Evolutionary conservation across 2,329 filamentous ascomycete genomes (phyloP), one percentile per base, ranked within the genome.

Genomic region (Penicillium sp.): DNA sequence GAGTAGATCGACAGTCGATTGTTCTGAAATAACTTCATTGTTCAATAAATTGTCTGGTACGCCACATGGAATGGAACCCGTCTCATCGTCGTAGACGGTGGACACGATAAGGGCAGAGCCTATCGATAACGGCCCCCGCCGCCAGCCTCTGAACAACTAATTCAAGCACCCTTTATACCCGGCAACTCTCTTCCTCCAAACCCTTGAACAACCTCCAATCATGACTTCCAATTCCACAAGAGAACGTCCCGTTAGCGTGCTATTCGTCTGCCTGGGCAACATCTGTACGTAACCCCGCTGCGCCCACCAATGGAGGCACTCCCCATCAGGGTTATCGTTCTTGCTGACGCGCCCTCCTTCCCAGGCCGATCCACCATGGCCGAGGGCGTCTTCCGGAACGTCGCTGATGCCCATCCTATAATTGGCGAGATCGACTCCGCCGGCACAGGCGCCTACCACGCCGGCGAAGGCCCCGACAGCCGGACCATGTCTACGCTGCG

Each of bases 201-300:
- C 11, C 35, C 35, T 51, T 7, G 27, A 27, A 19, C 14, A 37
- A 13, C 35, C 33, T 52, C 50, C 50, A 52, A 41, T 31, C 37
- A 52, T 74, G 71, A 50, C 70, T 3, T 54, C 65, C 24, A 56
- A 51, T 46, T 55, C 67, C 2, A 51, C 64, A 16, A 50, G 35
- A 43, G 58, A 39, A 39, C 59, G 59, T 31, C 69, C 70, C 37
- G 72, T 91, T 55, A 92, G 89, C 2, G 89, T 98, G 39, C 85
- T 98, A 54, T 98, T 98, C 73, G 94, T 98, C 68, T 99, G 95
- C 78, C 84, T 98, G 36, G 95, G 95, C 75, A 99, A 99, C 77
- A 98, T 98, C 71, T 99, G 92, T 85, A 70, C 53, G 75, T 60
- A 18, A 18, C 49, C 56, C 53, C 46, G 22, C 44, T 14, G 54